Evolutionary conservation across 2,329 filamentous ascomycete genomes (phyloP).

Genomic region (Graphilbum sp.): DNA sequence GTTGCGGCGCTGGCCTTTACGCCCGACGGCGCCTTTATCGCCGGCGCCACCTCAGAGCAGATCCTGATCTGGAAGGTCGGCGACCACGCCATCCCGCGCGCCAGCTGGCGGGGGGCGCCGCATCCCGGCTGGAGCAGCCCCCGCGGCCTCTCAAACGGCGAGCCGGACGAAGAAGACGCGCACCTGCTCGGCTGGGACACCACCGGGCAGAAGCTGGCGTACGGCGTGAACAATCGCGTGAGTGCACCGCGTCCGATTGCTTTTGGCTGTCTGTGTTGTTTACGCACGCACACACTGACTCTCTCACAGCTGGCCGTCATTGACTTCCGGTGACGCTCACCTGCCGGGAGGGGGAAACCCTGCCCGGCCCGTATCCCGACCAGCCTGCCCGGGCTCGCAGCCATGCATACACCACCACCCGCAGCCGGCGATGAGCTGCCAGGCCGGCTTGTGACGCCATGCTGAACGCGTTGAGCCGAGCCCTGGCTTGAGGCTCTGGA

Average conservation of each 20-base stretch:
- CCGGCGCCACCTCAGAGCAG: constrained; percentile 39
- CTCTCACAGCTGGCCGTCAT: constrained; percentile 10
- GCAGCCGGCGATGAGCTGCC: too few relatives aligned
- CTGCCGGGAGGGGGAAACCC: neutral
- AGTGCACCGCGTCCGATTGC: constrained; percentile 14
- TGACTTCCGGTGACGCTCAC: constrained; percentile 8
- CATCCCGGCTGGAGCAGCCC: constrained; percentile 44
- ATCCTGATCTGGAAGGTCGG: constrained; percentile 51
- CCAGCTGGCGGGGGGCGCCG: constrained; percentile 39
- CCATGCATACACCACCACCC: too few relatives aligned
- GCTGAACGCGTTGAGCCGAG: too few relatives aligned
- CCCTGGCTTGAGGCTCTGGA: too few relatives aligned
- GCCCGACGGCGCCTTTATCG: constrained; percentile 46
- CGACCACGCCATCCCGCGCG: constrained; percentile 38
- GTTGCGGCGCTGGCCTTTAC: constrained; percentile 45
- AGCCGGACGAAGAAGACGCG: constrained; percentile 41
- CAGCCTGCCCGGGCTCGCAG: too few relatives aligned
- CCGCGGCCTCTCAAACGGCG: constrained; percentile 27
- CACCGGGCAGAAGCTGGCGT: constrained; percentile 44
- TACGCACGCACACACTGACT: neutral
- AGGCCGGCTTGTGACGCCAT: too few relatives aligned
- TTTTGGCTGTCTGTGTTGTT: neutral
- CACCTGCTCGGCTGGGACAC: constrained; percentile 48
- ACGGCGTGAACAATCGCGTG: constrained; percentile 46
- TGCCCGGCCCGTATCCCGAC: neutral